Evolutionary conservation across 2,329 filamentous ascomycete genomes (phyloP), one percentile per base, ranked within the genome.

Genomic region (Trichoderma harzianum): DNA sequence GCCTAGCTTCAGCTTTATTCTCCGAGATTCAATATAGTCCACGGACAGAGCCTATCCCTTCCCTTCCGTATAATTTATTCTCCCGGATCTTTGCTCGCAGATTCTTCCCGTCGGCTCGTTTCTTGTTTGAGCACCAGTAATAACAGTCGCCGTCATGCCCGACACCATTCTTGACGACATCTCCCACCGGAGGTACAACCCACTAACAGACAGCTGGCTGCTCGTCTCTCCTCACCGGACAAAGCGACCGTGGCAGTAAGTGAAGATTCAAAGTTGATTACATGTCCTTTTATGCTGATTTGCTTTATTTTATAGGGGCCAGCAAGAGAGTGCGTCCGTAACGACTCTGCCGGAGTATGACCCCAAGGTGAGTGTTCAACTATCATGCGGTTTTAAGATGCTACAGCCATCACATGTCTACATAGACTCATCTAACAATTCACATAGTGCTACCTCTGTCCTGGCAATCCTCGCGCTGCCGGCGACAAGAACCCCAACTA

Each of bases 221-320:
- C 88, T 99, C 47, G 96, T 99, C 16, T 98, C 96, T 18, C 96
- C 96, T 73, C 96, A 99, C 82, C 88, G 96, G 70, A 98, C 95
- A 68, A 98, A 98, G 88, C 89, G 96, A 75, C 96, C 96, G 78
- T 99, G 96, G 96, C 96, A 98, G 93, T 97, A 86, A 88, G 93
- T 85, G 18, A 11, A 24, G 62, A 10, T 5, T 21, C n/a, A 24
- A 43, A 18, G 21, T 36, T 51, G n/a, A 53, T 18, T 18, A 16
- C 5, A 32, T 30, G 14, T 5, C n/a, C n/a, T 36, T 21, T 6
- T 69, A 30, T 10, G 16, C 65, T 72, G 58, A 72, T 51, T 21
- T 51, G 11, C 7, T 6, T 1, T 32, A n/a, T n/a, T 34, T 61
- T 5, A 7, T 72, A 95, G 93, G 86, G 93, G 93, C 73, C 90